A percentile compares a stretch with the other conserved stretches of the same genome.
Conservation (phyloP, 2,329 filamentous ascomycete genomes). For the Monosporascus sp. region DNA sequence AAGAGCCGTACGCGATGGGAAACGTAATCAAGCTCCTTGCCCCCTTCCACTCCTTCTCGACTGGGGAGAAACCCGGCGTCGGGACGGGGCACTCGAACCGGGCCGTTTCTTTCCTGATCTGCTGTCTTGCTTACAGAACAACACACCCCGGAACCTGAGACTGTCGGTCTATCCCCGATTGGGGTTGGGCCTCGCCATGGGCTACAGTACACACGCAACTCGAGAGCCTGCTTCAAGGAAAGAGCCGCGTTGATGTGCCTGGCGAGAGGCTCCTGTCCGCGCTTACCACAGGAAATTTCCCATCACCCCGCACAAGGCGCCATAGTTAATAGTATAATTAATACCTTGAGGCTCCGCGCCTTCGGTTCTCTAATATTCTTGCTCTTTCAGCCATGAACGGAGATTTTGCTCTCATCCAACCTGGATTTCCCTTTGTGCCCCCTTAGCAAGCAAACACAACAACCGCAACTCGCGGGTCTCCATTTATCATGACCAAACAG, state of each 20-base stretch:
- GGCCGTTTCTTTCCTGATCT: not conserved
- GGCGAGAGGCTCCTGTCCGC: not conserved
- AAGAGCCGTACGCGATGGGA: no score
- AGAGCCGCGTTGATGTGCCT: not conserved
- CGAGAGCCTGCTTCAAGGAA: not conserved
- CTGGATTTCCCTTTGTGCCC: not conserved
- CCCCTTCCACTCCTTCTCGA: no score
- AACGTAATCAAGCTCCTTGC: no score
- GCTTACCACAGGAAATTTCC: not conserved
- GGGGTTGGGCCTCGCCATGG: not conserved
- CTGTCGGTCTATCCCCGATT: not conserved
- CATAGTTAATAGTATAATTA: not conserved
- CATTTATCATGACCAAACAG: not conserved
- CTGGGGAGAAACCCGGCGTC: not conserved
- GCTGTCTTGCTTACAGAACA: not conserved
- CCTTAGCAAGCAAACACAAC: not conserved
- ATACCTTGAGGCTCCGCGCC: not conserved
- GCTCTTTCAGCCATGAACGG: not conserved
- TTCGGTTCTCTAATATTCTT: not conserved
- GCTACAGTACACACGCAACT: not conserved
- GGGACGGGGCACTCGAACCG: not conserved
- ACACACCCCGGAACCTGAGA: not conserved
- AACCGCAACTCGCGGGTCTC: not conserved
- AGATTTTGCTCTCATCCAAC: not conserved
- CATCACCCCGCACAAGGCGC: not conserved